Base-by-base conservation (phyloP, 1,284 basidiomycete species). In the Bjerkandera adusta region DNA sequence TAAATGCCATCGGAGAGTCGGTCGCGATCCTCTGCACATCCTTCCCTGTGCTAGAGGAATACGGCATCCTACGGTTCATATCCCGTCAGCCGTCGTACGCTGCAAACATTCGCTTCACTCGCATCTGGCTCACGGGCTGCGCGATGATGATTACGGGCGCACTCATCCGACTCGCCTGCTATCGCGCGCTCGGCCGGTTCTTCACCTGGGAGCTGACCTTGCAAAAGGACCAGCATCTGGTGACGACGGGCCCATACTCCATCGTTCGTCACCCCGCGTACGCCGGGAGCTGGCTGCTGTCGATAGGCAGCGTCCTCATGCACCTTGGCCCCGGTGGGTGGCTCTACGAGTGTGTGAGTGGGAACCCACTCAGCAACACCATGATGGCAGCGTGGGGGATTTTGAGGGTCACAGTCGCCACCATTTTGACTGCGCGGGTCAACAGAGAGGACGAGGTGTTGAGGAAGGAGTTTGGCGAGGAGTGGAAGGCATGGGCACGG, bases 121-220 rank as follows among this genome's bases (percentile, higher is more conserved):
- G 43, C 1, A 25, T 40, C 15, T 58, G 55, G 48, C 36, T 56
- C 35, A 15, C 43, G 29, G 53, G 53, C 15, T 26, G 45, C n/a
- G 21, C 47, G 10, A 38, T 55, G 38, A 50, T 50, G 42, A 38
- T 43, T 16, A n/a, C 45, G 20, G 56, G 56, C 21, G 50, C 49
- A 21, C 13, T 50, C 36, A 41, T 57, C 15, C 57, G 57, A 27
- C 36, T 57, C 30, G 24, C 47, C n/a, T 56, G 58, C 48, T 57
- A 55, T 43, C 54, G 55, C 16, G 47, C 43, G 8, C 48, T 59
- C 21, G 58, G 58, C n/a, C 44, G 47, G 12, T 50, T 51, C 48
- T 59, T 59, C 54, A 59, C 58, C 16, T 59, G 54, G 53, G 48
- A 56, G 43, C 47, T 59, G n/a, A 48, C 58, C n/a, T 40, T 59